phyloP scores from a whole-genome alignment of 1,284 basidiomycete species.

The Phylloboletellus chloephorus region DNA sequence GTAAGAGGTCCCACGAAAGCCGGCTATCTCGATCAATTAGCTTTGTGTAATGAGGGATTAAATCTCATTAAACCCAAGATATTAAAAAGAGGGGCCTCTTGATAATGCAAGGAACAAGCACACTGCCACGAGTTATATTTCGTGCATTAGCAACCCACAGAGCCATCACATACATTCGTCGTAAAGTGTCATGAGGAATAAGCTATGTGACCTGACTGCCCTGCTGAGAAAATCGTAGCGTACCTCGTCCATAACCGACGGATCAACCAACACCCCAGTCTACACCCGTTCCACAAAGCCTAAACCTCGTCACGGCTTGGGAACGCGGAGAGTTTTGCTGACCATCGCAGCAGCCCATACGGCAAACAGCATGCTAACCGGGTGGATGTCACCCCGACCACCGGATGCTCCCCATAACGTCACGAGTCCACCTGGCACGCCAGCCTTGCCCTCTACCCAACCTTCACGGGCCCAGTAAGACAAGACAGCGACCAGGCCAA shows the following conservation, averaged over 20 bases:
- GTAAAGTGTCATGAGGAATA: slow-evolving; percentile 12
- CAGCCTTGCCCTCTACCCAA: slow-evolving; percentile 72
- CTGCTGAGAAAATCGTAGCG: slow-evolving; percentile 2
- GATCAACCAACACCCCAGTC: not conserved
- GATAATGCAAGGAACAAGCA: too few species aligned
- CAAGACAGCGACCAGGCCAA: slow-evolving; percentile 77
- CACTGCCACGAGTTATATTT: too few species aligned
- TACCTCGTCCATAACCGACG: slow-evolving; percentile 5
- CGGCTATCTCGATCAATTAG: too few species aligned
- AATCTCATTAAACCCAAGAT: too few species aligned
- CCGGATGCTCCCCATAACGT: slow-evolving; percentile 68
- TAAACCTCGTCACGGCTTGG: slow-evolving; percentile 50
- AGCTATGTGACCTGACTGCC: slow-evolving; percentile 3
- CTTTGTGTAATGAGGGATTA: too few species aligned
- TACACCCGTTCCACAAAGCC: slow-evolving; percentile 1
- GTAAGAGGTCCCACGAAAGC: too few species aligned
- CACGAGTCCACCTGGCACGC: slow-evolving; percentile 70
- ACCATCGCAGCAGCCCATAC: slow-evolving; percentile 92
- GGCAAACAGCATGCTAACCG: slow-evolving; percentile 67
- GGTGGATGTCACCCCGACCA: slow-evolving; percentile 77
- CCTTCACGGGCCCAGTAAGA: slow-evolving; percentile 81
- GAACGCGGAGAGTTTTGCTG: slow-evolving; percentile 86
- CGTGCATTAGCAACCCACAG: slow-evolving; percentile 4
- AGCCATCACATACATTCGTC: slow-evolving; percentile 15
- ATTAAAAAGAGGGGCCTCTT: too few species aligned